Evolutionary conservation across 805 yeast species (phyloP), one percentile per base, ranked within the genome.

Genomic region (Candida xiaguanensis): DNA sequence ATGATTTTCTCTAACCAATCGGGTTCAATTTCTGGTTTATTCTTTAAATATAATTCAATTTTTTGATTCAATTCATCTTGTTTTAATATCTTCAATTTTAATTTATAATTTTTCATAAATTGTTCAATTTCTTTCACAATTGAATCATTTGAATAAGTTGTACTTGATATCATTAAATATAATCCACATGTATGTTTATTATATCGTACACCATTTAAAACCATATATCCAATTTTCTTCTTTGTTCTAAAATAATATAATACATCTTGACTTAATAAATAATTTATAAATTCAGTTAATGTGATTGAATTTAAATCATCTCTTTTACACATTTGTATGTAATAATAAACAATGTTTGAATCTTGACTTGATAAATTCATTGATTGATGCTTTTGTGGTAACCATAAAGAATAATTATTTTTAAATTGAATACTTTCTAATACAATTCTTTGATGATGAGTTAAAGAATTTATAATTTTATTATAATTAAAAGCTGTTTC

Each of bases 171-270:
- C 1, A 76, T 64, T 8, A 84, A 57, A 48, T 78, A 82, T 3
- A 82, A 43, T 1, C 91, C 91, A 23, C 74, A 55, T 0, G 80
- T 72, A 16, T 69, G 65, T 39, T 79, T 62, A 20, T 77, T 55
- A 0, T 73, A 48, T 42, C 85, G 59, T 18, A 71, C 40, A 0
- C 88, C 88, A 15, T 80, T 75, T n/a, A 72, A 47, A 0, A 81
- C 77, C 4, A 72, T 66, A 51, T 84, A 84, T 0, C 87, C 90
- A 39, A 84, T 55, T 45, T 78, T 84, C 42, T 69, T 70, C 47
- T 70, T 72, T 14, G 67, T 69, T 44, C 90, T 59, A 13, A 83
- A 55, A 34, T 74, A 79, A 2, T 70, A 60, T 1, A 63, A 56
- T 14, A 77, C 60, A 1, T 69, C 58, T 6, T 64, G 45, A 0